A percentile compares a stretch with the other conserved stretches of the same genome.
Conservation (phyloP, 306 rosid genomes). For the Cotoneaster glaucophyllus region DNA sequence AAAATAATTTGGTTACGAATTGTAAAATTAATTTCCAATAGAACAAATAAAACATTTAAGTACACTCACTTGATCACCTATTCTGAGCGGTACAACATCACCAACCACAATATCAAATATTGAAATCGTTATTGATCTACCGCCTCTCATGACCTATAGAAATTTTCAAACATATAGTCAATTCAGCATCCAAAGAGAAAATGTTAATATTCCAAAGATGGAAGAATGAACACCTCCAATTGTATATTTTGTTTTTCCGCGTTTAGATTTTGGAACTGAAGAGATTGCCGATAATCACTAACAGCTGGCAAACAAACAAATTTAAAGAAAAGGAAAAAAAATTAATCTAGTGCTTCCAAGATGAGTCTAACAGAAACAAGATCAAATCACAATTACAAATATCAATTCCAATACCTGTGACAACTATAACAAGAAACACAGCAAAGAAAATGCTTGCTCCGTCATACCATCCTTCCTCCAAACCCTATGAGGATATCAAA, state of each 20-base stretch:
- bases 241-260: conserved; percentile 85
- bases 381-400: neutral
- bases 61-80: conserved; percentile 82
- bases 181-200: conserved; percentile 15
- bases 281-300: conserved; percentile 92
- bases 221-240: conserved; percentile 62
- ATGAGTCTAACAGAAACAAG: neutral
- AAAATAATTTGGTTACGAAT: conserved; percentile 2
- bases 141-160: conserved; percentile 79
- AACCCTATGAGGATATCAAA: conserved; percentile 48
- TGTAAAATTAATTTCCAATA: neutral
- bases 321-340: neutral
- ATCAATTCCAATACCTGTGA: conserved; percentile 59
- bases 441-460: conserved; percentile 94
- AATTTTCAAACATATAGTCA: conserved; percentile 20
- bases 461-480: conserved; percentile 86
- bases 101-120: conserved; percentile 96
- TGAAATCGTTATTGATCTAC: conserved; percentile 64
- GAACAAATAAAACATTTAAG: conserved; percentile 23
- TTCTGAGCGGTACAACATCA: conserved; percentile 86
- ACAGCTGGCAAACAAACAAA: conserved; percentile 45
- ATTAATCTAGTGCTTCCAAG: neutral
- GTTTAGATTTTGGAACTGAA: conserved; percentile 86
- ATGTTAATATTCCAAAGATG: neutral
- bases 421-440: conserved; percentile 77